Percentiles rank a stretch among this genome's conserved stretches.
These are phyloP conservation scores for Fomitopsis pinicola DNA, from an alignment of 1,284 basidiomycete genomes.

Conservation along the genomic window DNA sequence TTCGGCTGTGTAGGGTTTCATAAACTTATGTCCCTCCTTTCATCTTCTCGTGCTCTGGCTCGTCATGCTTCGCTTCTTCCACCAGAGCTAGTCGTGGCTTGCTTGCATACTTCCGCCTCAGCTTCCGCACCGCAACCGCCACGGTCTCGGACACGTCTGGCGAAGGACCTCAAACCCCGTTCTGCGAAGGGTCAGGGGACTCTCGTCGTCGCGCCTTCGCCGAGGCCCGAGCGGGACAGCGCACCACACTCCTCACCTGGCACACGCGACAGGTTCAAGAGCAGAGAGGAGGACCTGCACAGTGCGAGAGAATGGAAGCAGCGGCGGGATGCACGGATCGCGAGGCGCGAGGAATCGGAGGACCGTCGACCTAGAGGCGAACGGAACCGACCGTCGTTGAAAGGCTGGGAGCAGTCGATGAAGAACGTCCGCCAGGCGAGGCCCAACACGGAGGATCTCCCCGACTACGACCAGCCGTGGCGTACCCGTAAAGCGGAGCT, in stretches of 20 bases:
- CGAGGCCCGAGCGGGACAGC: slow-evolving; percentile 23
- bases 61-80: slow-evolving; percentile 3
- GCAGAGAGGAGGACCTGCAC: slow-evolving; percentile 2
- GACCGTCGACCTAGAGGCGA: background rate
- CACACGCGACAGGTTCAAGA: slow-evolving; percentile 4
- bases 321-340: background rate
- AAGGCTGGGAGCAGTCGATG: background rate
- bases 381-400: background rate
- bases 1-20: background rate
- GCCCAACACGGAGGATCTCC: background rate
- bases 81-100: slow-evolving; percentile 1
- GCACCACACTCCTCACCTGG: slow-evolving; percentile 24
- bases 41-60: slow-evolving; percentile 4
- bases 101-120: slow-evolving; percentile 5
- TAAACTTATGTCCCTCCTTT: slow-evolving; percentile 7
- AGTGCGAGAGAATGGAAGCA: background rate
- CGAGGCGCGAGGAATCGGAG: background rate
- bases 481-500: background rate
- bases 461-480: slow-evolving; percentile 5
- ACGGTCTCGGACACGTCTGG: slow-evolving; percentile 12
- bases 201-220: slow-evolving; percentile 8
- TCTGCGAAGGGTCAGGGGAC: background rate
- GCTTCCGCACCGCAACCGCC: background rate
- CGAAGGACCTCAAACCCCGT: slow-evolving; percentile 9
- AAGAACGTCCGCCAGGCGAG: background rate